These are phyloP conservation scores for Escovopsis sp. DNA, from an alignment of 2,329 filamentous ascomycete genomes.

Conservation along the genomic window DNA sequence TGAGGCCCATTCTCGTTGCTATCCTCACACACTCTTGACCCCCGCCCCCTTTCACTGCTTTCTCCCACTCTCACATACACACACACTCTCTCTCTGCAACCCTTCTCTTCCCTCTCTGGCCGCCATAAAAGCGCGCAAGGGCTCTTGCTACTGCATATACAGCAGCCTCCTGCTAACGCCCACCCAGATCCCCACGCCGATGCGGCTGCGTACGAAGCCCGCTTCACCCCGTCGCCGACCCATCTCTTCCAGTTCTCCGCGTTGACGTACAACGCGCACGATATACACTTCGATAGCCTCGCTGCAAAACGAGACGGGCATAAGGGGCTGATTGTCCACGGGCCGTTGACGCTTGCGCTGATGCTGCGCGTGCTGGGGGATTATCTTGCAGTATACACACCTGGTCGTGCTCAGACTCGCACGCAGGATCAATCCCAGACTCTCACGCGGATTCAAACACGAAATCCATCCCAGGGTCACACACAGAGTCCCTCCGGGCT, in stretches of 20 bases:
- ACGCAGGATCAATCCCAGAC: no score
- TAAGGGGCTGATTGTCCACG: slow-evolving; percentile 65
- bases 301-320: slow-evolving; percentile 65
- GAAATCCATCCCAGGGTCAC: no score
- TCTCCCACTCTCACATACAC: no score
- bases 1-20: no score
- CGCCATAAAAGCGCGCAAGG: no score
- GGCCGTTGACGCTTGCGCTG: slow-evolving; percentile 64
- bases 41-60: no score
- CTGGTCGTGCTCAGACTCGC: no score
- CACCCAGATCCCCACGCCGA: slow-evolving; percentile 19
- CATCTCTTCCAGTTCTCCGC: slow-evolving; percentile 85
- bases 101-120: background rate
- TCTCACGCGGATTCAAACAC: no score
- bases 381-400: no score
- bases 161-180: background rate
- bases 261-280: slow-evolving; percentile 82
- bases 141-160: no score
- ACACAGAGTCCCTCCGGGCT: no score
- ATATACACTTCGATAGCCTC: slow-evolving; percentile 66
- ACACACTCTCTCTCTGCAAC: slow-evolving; percentile 15
- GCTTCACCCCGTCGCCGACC: slow-evolving; percentile 47
- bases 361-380: slow-evolving; percentile 49
- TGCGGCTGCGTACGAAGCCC: slow-evolving; percentile 26
- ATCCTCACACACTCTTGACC: no score